Percentiles rank a stretch among this genome's conserved stretches.
These are phyloP conservation scores for Paramyrothecium sp. DNA, from an alignment of 2,329 filamentous ascomycete species.

Conservation along the genomic window DNA sequence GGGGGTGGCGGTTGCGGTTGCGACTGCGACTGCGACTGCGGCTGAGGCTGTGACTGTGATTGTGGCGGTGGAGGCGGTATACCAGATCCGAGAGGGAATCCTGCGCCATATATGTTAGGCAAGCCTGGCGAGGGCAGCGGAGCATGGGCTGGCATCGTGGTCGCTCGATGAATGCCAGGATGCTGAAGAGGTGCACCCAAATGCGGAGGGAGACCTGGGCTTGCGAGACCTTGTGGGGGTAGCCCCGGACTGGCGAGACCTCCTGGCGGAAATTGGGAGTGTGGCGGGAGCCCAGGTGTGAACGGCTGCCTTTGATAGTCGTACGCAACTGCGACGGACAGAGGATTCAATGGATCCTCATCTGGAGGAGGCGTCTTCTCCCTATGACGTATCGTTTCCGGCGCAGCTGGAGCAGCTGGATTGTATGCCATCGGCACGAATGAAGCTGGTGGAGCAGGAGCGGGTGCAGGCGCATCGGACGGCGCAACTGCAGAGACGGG, in stretches of 20 bases:
- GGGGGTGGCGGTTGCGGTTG: constrained; percentile 26
- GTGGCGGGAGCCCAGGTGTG: constrained; percentile 49
- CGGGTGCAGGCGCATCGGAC: constrained; percentile 29
- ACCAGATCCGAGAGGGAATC: constrained; percentile 44
- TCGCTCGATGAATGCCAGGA: constrained; percentile 44
- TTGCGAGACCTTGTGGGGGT: constrained; percentile 31
- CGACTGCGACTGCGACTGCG: constrained; percentile 16
- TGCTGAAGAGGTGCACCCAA: constrained; percentile 37
- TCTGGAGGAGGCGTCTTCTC: constrained; percentile 80
- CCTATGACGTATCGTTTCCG: constrained; percentile 68
- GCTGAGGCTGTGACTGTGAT: constrained; percentile 16
- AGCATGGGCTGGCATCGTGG: constrained; percentile 45
- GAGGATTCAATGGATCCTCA: constrained; percentile 58
- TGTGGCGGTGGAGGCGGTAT: constrained; percentile 36
- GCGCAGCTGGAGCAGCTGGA: constrained; percentile 73
- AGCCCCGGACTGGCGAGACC: constrained; percentile 38
- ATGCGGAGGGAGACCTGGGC: constrained; percentile 40
- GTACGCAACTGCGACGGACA: constrained; percentile 55
- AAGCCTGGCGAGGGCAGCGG: constrained; percentile 38
- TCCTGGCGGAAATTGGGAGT: constrained; percentile 41
- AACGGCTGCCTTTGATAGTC: constrained; percentile 55
- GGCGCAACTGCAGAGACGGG: constrained; percentile 17
- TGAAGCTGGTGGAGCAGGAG: constrained; percentile 30
- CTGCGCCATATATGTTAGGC: constrained; percentile 40
- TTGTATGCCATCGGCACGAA: constrained; percentile 73